Evolutionary conservation across 2,329 filamentous ascomycete species (phyloP).

Genomic region (Colletotrichum lupini): DNA sequence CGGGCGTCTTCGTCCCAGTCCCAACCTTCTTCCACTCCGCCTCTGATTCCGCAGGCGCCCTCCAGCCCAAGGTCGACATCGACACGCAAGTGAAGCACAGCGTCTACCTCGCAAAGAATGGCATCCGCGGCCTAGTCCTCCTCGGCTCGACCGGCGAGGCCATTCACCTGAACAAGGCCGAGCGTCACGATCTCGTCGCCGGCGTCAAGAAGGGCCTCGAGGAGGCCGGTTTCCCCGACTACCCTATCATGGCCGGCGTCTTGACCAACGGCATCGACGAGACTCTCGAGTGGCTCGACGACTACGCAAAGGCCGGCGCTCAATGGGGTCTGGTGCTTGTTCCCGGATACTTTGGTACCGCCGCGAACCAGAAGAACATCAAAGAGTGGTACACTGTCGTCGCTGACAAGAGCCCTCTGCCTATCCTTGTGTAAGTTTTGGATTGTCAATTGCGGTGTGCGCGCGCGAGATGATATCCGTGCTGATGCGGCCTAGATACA

Average conservation of each 20-base stretch:
- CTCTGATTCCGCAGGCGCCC: constrained; percentile 51
- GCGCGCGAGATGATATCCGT: background rate
- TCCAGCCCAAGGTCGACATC: constrained; percentile 65
- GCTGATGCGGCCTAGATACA: constrained; percentile 49
- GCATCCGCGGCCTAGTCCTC: constrained; percentile 70
- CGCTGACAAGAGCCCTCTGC: constrained; percentile 69
- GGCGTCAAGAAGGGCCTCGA: constrained; percentile 65
- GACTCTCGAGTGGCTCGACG: constrained; percentile 66
- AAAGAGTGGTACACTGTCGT: constrained; percentile 70
- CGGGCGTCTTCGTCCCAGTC: constrained; percentile 66
- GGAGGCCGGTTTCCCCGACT: constrained; percentile 65
- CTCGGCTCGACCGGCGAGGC: constrained; percentile 74
- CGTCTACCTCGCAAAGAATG: constrained; percentile 68
- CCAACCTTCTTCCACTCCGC: constrained; percentile 69
- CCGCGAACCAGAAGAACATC: constrained; percentile 68
- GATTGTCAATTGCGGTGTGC: background rate
- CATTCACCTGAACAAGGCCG: constrained; percentile 66
- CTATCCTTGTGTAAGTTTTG: constrained; percentile 67
- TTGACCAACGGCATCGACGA: constrained; percentile 64
- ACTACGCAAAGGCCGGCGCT: constrained; percentile 66
- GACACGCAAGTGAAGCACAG: constrained; percentile 68
- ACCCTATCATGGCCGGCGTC: constrained; percentile 65
- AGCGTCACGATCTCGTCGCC: constrained; percentile 65
- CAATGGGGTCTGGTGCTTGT: constrained; percentile 72
- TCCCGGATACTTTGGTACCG: constrained; percentile 73